These are phyloP conservation scores for Strigomonas culicis DNA, from an alignment of 208 protist species.

Conservation along the genomic window DNA sequence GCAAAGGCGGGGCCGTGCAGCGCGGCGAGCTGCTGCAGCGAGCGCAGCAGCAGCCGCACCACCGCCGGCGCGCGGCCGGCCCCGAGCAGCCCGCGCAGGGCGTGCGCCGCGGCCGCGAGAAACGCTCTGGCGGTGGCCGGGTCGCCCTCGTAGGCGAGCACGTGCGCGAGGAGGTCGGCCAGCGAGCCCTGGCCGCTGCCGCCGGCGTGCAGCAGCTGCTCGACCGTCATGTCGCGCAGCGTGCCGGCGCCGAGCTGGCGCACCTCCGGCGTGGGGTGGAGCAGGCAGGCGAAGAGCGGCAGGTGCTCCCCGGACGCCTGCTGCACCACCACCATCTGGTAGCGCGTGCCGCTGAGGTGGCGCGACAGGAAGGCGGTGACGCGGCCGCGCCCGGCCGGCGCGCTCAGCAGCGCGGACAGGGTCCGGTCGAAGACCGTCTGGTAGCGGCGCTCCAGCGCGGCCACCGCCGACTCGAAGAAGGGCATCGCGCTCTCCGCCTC, in stretches of 20 bases:
- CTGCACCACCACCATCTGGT: conserved; percentile 58
- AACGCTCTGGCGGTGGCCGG: conserved; percentile 23
- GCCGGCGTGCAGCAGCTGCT: conserved; percentile 30
- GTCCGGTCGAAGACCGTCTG: conserved; percentile 60
- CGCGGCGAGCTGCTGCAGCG: conserved; percentile 6
- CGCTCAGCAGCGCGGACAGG: conserved; percentile 49
- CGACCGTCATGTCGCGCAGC: conserved; percentile 41
- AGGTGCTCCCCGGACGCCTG: conserved; percentile 27
- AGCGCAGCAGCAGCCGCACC: neutral
- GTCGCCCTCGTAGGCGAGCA: conserved; percentile 28
- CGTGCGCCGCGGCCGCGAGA: conserved; percentile 16
- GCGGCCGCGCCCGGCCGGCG: conserved; percentile 22
- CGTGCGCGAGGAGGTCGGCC: conserved; percentile 47
- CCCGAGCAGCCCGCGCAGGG: conserved; percentile 18
- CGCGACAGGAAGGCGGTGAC: conserved; percentile 53
- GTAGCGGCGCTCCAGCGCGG: conserved; percentile 66
- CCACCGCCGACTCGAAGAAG: conserved; percentile 32
- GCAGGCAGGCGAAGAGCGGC: conserved; percentile 77
- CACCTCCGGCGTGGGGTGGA: conserved; percentile 68
- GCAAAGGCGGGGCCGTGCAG: conserved; percentile 1
- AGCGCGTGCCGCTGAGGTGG: conserved; percentile 74
- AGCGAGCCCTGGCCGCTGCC: conserved; percentile 25
- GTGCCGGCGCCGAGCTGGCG: conserved; percentile 44
- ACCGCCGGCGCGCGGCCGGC: neutral
- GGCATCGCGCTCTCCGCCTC: conserved; percentile 8